phyloP scores from a whole-genome alignment of 1,284 basidiomycete species.

The Stygiomarasmius scandens region DNA sequence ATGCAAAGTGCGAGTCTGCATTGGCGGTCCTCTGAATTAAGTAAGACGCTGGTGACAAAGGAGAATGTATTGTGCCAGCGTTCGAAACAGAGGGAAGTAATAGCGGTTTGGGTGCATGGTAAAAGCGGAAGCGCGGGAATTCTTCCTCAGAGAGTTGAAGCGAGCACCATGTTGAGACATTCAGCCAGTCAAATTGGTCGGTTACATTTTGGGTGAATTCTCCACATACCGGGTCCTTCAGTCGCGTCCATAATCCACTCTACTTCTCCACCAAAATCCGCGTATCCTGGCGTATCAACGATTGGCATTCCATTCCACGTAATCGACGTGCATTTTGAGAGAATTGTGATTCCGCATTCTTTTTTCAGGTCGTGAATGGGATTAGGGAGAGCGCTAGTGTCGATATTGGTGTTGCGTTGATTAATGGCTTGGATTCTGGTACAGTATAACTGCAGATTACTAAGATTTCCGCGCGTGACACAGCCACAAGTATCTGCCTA shows the following conservation, averaged over 20 bases:
- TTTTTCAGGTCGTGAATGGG: constrained; percentile 50
- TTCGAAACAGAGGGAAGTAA: neutral
- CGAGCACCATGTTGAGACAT: neutral
- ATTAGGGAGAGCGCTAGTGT: too few species aligned
- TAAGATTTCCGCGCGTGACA: too few species aligned
- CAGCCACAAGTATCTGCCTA: too few species aligned
- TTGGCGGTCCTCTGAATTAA: constrained; percentile 53
- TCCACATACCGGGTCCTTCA: constrained; percentile 50
- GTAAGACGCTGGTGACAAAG: constrained; percentile 74
- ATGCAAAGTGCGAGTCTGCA: constrained; percentile 75
- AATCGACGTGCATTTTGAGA: constrained; percentile 51
- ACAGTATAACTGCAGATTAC: too few species aligned
- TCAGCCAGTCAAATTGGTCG: neutral
- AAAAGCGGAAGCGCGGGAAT: neutral
- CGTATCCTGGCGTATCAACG: constrained; percentile 52
- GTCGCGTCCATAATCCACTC: constrained; percentile 51
- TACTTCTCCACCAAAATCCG: constrained; percentile 53
- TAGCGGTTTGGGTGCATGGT: neutral
- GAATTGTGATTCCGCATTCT: constrained; percentile 53
- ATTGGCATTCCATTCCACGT: constrained; percentile 43
- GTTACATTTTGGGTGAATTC: too few species aligned
- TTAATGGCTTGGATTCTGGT: too few species aligned
- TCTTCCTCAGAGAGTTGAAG: neutral
- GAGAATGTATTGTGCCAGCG: constrained; percentile 31
- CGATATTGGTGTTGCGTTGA: too few species aligned